phyloP scores from a whole-genome alignment of 768 basidiomycete species.

The Kwoniella newhampshirensis region DNA sequence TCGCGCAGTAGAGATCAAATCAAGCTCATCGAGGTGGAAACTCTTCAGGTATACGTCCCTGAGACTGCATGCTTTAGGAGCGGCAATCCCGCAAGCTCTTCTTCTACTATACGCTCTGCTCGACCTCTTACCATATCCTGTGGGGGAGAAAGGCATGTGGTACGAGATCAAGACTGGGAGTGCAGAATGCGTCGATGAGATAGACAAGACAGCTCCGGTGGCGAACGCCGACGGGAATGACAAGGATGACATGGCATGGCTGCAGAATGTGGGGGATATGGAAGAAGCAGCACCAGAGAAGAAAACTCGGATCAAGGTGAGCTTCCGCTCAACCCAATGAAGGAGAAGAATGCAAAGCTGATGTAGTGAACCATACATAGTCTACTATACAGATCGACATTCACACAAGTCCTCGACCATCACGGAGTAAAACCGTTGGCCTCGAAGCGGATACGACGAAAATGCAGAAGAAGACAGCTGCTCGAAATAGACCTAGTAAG shows the following conservation, averaged over 20 bases:
- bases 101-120: constrained; percentile 50
- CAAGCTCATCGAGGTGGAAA: neutral
- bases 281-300: constrained; percentile 34
- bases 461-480: constrained; percentile 7
- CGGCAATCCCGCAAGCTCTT: constrained; percentile 52
- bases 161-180: constrained; percentile 51
- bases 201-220: constrained; percentile 13
- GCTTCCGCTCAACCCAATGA: constrained; percentile 3
- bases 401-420: constrained; percentile 19
- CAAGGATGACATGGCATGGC: constrained; percentile 16
- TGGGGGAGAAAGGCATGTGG: constrained; percentile 38
- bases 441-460: neutral
- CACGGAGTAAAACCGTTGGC: constrained; percentile 1
- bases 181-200: constrained; percentile 49
- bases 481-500: constrained; percentile 28
- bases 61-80: constrained; percentile 47
- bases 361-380: constrained; percentile 2
- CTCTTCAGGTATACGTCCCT: constrained; percentile 36
- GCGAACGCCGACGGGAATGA: neutral
- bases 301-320: constrained; percentile 32
- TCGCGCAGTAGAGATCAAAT: too few species aligned
- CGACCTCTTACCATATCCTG: constrained; percentile 52
- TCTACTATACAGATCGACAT: constrained; percentile 30
- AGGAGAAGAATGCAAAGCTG: neutral
- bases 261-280: constrained; percentile 28